Conservation (phyloP, 2,329 filamentous ascomycete species). For the Pochonia chlamydosporia region DNA sequence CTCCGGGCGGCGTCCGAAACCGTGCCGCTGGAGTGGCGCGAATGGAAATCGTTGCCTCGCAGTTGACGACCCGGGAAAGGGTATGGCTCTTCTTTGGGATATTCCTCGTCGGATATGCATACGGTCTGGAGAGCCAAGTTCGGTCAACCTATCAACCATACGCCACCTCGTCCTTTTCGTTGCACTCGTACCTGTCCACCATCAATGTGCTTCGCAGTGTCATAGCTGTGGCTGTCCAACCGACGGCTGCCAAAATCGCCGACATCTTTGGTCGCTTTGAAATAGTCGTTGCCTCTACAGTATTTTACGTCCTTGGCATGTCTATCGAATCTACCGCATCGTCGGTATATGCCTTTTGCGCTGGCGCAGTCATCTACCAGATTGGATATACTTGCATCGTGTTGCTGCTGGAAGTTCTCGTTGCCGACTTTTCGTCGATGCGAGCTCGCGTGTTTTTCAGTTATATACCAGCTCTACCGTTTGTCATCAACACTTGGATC, state of each 20-base stretch:
- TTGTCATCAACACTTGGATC: conserved; percentile 59
- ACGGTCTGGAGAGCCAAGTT: conserved; percentile 49
- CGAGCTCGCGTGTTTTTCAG: conserved; percentile 55
- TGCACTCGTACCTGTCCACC: conserved; percentile 52
- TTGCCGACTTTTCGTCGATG: conserved; percentile 56
- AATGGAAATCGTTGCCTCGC: conserved; percentile 42
- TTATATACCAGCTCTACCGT: conserved; percentile 54
- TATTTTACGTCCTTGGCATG: conserved; percentile 51
- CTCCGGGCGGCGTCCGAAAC: neutral
- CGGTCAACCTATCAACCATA: conserved; percentile 47
- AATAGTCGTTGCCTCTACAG: conserved; percentile 46
- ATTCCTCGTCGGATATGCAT: conserved; percentile 55
- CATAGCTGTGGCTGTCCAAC: conserved; percentile 53
- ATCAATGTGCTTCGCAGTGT: conserved; percentile 53
- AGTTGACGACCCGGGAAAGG: conserved; percentile 40
- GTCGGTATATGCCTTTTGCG: conserved; percentile 43
- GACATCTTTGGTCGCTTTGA: conserved; percentile 59
- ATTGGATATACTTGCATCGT: conserved; percentile 54
- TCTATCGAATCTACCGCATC: conserved; percentile 46
- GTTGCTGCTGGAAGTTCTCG: conserved; percentile 53
- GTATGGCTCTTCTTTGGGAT: conserved; percentile 48
- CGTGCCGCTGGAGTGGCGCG: conserved; percentile 41
- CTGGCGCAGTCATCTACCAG: conserved; percentile 50
- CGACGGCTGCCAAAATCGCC: conserved; percentile 54
- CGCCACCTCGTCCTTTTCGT: conserved; percentile 44